These are phyloP conservation scores for Acacia confusa DNA, from an alignment of 306 rosid genomes.

Conservation along the genomic window DNA sequence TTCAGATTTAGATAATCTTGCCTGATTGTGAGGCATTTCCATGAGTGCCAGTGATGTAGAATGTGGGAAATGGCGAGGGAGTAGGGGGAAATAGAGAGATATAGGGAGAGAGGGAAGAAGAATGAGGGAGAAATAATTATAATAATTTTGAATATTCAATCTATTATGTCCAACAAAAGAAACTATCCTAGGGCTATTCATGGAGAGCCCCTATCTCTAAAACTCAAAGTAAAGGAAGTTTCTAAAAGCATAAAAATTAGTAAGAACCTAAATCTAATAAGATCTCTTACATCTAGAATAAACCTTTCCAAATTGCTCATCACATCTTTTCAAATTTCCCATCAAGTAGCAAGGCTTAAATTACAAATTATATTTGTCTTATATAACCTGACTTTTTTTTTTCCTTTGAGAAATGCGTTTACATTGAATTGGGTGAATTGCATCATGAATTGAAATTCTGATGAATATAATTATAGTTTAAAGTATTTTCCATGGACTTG, in stretches of 20 bases:
- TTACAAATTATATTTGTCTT: neutral
- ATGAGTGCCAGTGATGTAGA: neutral
- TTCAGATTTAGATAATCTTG: neutral
- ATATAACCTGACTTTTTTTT: neutral
- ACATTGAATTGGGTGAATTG: neutral
- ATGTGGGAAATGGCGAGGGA: neutral
- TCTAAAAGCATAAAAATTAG: neutral
- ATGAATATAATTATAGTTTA: neutral
- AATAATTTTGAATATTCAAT: neutral
- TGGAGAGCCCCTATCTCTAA: neutral
- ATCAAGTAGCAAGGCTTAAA: neutral
- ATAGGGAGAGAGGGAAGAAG: too few relatives aligned
- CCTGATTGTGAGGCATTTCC: slow-evolving; percentile 11
- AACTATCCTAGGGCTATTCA: neutral
- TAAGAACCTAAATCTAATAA: neutral
- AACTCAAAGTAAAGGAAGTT: neutral
- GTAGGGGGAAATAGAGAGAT: neutral
- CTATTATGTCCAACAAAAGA: neutral
- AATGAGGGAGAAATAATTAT: neutral
- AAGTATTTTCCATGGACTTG: slow-evolving; percentile 1
- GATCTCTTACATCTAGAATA: neutral
- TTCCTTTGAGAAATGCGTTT: neutral
- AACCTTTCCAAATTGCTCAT: neutral
- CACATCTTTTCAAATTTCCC: neutral
- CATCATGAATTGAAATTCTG: neutral